Evolutionary conservation across 106 monocot genomes (phyloP).

Genomic region (Acanthochlamys bracteata): DNA sequence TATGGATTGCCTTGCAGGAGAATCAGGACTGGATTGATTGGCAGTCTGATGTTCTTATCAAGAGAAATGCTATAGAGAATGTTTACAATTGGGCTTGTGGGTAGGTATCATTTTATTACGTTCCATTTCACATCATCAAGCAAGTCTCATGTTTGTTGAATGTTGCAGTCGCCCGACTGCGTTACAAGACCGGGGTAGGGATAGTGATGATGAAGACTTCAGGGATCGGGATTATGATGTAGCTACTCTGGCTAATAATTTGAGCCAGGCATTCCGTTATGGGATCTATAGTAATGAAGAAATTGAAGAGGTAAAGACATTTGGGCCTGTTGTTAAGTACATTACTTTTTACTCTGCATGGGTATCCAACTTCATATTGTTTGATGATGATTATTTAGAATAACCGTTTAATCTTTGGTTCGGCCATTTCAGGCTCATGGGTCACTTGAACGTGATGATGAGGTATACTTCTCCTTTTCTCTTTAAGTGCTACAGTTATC

Average conservation of each 20-base stretch:
- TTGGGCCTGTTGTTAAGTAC: too few species aligned
- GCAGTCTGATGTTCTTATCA: slow-evolving; percentile 60
- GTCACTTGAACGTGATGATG: slow-evolving; percentile 57
- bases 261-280: slow-evolving; percentile 56
- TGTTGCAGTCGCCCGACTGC: slow-evolving; percentile 55
- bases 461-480: slow-evolving; percentile 32
- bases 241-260: slow-evolving; percentile 63
- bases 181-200: slow-evolving; percentile 47
- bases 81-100: slow-evolving; percentile 88
- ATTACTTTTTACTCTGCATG: not conserved
- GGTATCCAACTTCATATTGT: not conserved
- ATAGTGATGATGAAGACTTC: slow-evolving; percentile 84
- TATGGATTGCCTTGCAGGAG: slow-evolving; percentile 29
- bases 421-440: slow-evolving; percentile 35
- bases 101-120: slow-evolving; percentile 24
- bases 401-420: not conserved
- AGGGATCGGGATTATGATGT: slow-evolving; percentile 72
- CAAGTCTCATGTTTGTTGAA: not conserved
- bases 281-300: slow-evolving; percentile 46
- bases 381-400: not conserved
- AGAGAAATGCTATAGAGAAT: slow-evolving; percentile 83
- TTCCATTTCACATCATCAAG: not conserved
- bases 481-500: not conserved
- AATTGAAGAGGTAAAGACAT: slow-evolving; percentile 37
- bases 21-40: slow-evolving; percentile 77